Base-by-base conservation (phyloP, 495 filamentous ascomycete genomes). In the Penicillium angulare region DNA sequence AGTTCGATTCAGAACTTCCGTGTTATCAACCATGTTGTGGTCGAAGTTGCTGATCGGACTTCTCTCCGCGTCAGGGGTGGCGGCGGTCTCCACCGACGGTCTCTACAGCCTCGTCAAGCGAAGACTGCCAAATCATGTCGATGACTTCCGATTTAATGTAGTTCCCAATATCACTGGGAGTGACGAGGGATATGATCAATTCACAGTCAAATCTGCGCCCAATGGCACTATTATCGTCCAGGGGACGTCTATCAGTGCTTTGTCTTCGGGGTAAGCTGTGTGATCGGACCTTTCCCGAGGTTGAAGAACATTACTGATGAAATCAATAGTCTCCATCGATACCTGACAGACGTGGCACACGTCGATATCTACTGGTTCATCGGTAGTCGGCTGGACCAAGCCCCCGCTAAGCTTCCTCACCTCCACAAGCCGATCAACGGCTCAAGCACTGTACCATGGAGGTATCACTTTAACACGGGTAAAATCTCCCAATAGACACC, bases 281-380 rank as follows among this genome's bases (percentile, higher is more conserved):
- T 5, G 49, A 21, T 31, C 26, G 2, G 16, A 2, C 22, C 9
- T 31, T 12, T 31, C 13, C 27, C 27, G 27, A 31, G 27, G 13
- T 31, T 31, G 27, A 12, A 31, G 8, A 31, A 9, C 8, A 7
- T 31, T 31, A 31, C 27, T 31, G 27, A 31, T 31, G 5, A 31
- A n/a, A n/a, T 31, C 8, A 31, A 17, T 31, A 77, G 76, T 48
- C 66, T 80, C 7, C 75, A 72, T 60, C 69, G 71, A 1, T 81
- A 81, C 48, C 55, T 81, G 31, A 72, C 67, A 18, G 71, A 69
- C 49, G 53, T 72, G 29, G 67, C 61, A n/a, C 67, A 79, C 57
- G 72, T 77, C 18, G 78, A 79, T 38, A 76, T 80, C 23, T 79
- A 72, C 55, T 81, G 78, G 78, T 79, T 63, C 44, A 70, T 66